Evolutionary conservation across 2,329 filamentous ascomycete species (phyloP).

Genomic region (Hypomyces perniciosus): DNA sequence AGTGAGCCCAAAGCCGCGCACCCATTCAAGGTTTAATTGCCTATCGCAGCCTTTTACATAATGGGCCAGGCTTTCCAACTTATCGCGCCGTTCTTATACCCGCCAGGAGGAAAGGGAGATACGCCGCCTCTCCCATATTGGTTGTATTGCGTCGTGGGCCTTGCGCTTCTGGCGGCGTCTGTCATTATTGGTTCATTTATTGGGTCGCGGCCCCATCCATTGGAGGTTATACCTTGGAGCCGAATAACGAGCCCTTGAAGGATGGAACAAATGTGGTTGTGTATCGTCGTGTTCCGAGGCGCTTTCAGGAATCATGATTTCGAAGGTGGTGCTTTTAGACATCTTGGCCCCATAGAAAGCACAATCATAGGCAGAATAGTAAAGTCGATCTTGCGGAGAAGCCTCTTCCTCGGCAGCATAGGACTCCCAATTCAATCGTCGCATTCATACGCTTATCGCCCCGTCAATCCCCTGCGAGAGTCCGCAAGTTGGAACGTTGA

Average conservation of each 20-base stretch:
- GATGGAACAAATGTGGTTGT: slow-evolving; percentile 20
- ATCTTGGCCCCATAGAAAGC: no score
- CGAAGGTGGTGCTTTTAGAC: no score
- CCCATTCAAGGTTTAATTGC: slow-evolving; percentile 18
- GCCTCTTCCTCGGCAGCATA: no score
- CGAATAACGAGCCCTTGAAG: slow-evolving; percentile 16
- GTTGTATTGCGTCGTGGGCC: slow-evolving; percentile 19
- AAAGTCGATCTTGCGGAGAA: no score
- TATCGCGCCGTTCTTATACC: slow-evolving; percentile 17
- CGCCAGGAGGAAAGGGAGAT: slow-evolving; percentile 16
- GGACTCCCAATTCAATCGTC: no score
- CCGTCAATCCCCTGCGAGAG: no score
- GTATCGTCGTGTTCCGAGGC: slow-evolving; percentile 15
- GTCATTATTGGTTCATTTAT: slow-evolving; percentile 18
- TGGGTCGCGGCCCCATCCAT: slow-evolving; percentile 17
- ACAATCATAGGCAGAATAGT: no score
- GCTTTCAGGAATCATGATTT: not conserved
- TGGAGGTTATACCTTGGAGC: slow-evolving; percentile 15
- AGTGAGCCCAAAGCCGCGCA: slow-evolving; percentile 13
- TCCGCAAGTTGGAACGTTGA: no score
- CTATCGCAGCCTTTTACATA: slow-evolving; percentile 17
- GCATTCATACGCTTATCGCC: no score
- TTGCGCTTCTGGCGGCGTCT: slow-evolving; percentile 14
- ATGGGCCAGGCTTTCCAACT: slow-evolving; percentile 19
- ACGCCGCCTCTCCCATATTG: slow-evolving; percentile 19